Conservation (phyloP, 2,329 filamentous ascomycete species). For the Incumbomyces delicatus region DNA sequence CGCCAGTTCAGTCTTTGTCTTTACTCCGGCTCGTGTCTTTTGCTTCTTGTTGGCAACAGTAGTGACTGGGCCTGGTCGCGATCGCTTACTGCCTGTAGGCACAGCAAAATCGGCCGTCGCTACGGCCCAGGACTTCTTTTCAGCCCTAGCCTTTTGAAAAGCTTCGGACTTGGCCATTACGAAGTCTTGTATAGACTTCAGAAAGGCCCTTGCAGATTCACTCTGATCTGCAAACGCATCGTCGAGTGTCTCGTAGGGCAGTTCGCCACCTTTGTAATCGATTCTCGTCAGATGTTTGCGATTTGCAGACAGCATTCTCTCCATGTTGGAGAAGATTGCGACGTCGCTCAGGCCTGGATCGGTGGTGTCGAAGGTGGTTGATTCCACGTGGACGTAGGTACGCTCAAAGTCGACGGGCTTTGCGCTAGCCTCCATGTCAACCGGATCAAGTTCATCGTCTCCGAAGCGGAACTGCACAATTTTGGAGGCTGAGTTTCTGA, state of each 20-base stretch:
- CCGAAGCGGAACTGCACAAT: conserved; percentile 97
- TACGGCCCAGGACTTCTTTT: conserved; percentile 15
- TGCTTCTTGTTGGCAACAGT: conserved; percentile 13
- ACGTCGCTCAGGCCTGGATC: conserved; percentile 63
- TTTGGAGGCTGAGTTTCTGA: conserved; percentile 76
- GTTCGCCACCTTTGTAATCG: conserved; percentile 50
- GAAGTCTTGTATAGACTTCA: conserved; percentile 66
- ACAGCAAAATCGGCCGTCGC: conserved; percentile 3
- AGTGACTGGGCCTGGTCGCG: conserved; percentile 15
- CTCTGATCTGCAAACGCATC: conserved; percentile 52
- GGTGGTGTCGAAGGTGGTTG: conserved; percentile 66
- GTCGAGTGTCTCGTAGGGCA: conserved; percentile 48
- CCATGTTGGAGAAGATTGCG: conserved; percentile 61
- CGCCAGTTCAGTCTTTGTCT: conserved; percentile 1
- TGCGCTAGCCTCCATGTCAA: conserved; percentile 93
- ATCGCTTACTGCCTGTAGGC: conserved; percentile 11
- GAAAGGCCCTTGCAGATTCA: conserved; percentile 74
- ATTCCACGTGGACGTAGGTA: conserved; percentile 73
- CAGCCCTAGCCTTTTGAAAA: conserved; percentile 41
- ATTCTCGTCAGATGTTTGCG: conserved; percentile 54
- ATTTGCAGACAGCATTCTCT: conserved; percentile 58
- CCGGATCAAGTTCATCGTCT: conserved; percentile 87
- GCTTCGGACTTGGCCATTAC: conserved; percentile 54
- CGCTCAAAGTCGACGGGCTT: conserved; percentile 86
- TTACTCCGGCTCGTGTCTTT: conserved; percentile 3